Evolutionary conservation across 768 basidiomycete species (phyloP).

Genomic region (Cystobasidium ongulense): DNA sequence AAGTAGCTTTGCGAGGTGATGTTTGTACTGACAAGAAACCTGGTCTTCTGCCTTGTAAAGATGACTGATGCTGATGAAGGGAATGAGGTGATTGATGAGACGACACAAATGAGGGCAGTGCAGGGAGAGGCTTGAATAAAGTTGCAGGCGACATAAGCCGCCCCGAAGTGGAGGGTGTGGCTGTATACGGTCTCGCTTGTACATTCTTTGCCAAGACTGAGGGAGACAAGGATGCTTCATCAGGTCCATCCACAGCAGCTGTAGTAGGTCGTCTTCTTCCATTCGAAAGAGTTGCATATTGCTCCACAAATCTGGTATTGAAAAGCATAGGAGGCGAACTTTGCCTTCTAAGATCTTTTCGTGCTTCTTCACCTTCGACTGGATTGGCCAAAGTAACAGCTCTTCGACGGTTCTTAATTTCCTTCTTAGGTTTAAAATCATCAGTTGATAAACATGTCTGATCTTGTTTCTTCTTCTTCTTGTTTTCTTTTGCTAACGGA

Average conservation of each 20-base stretch:
- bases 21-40: not conserved
- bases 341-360: not conserved
- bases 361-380: not conserved
- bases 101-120: not conserved
- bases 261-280: not conserved
- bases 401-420: not conserved
- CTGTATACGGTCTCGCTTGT: not conserved
- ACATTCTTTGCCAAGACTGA: not conserved
- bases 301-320: not conserved
- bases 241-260: too few species aligned
- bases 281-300: not conserved
- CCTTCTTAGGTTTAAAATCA: not conserved
- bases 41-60: not conserved
- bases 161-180: not conserved
- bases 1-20: not conserved
- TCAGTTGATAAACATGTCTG: too few species aligned
- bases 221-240: too few species aligned
- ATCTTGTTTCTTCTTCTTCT: not conserved
- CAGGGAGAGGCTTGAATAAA: not conserved
- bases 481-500: not conserved
- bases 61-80: not conserved
- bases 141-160: not conserved
- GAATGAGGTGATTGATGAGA: not conserved
- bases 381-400: not conserved
- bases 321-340: not conserved